Percentiles rank a stretch among this genome's conserved stretches.
phyloP scores from a whole-genome alignment of 2,329 filamentous ascomycete species.

The Thelonectria olida region DNA sequence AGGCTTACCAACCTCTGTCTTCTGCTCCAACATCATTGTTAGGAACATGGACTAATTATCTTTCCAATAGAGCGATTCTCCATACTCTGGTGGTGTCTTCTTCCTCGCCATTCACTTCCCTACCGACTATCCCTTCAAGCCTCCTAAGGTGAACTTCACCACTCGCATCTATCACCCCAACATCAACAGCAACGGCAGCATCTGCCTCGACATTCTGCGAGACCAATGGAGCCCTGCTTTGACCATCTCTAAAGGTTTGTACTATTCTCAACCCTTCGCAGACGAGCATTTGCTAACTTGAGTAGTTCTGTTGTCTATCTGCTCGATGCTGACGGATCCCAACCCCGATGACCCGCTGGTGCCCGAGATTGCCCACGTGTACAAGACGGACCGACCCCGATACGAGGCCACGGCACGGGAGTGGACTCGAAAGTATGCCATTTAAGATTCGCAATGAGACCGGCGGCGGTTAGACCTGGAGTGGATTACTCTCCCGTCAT shows the following conservation, averaged over 20 bases:
- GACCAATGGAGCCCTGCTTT: conserved; percentile 99
- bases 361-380: conserved; percentile 98
- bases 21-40: conserved; percentile 3
- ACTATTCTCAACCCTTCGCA: conserved; percentile 3
- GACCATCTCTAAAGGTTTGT: conserved; percentile 96
- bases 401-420: conserved; percentile 97
- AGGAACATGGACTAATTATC: conserved; percentile 41
- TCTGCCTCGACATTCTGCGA: conserved; percentile 97
- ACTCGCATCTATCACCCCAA: conserved; percentile 99
- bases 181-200: conserved; percentile 99
- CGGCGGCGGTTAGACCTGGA: conserved; percentile 38
- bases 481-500: conserved; percentile 40
- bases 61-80: conserved; percentile 81
- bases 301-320: conserved; percentile 94
- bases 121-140: conserved; percentile 99
- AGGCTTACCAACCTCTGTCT: conserved; percentile 21
- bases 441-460: conserved; percentile 60
- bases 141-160: conserved; percentile 99
- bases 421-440: conserved; percentile 99
- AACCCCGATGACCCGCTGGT: conserved; percentile 99
- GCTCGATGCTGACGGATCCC: conserved; percentile 99
- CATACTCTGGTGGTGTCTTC: conserved; percentile 98
- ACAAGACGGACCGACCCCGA: conserved; percentile 96
- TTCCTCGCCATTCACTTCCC: conserved; percentile 99
- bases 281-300: conserved; percentile 13